Percentiles rank a stretch among this genome's conserved stretches.
Evolutionary conservation across 257 asterid species (phyloP).

Genomic region (Avicennia marina): DNA sequence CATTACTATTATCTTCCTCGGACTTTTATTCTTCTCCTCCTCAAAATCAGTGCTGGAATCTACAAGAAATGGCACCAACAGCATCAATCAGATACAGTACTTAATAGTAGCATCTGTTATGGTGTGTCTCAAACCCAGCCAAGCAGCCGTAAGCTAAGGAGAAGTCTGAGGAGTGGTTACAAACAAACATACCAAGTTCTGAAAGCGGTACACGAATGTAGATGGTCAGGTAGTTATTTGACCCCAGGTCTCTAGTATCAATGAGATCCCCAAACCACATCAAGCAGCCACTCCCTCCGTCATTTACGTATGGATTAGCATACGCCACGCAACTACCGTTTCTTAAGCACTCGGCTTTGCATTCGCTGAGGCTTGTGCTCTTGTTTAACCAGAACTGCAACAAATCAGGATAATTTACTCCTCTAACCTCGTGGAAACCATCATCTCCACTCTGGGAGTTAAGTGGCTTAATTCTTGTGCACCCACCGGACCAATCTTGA

Average conservation of each 20-base stretch:
- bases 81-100: too few relatives aligned
- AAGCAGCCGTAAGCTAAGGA: too few relatives aligned
- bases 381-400: neutral
- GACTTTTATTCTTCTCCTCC: constrained; percentile 7
- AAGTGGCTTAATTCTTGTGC: constrained; percentile 10
- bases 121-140: too few relatives aligned
- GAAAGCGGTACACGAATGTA: constrained; percentile 4
- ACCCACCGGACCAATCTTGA: constrained; percentile 24
- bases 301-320: neutral
- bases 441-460: constrained; percentile 11
- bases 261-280: constrained; percentile 3
- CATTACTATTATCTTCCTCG: constrained; percentile 3
- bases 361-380: neutral
- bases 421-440: constrained; percentile 18
- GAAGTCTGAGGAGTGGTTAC: too few relatives aligned
- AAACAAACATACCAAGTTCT: constrained; percentile 21
- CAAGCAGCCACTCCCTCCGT: constrained; percentile 1
- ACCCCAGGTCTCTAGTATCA: neutral
- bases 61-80: too few relatives aligned
- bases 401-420: constrained; percentile 10
- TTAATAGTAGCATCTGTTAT: too few relatives aligned
- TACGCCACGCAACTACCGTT: neutral
- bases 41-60: neutral
- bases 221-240: neutral
- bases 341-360: neutral